phyloP scores from a whole-genome alignment of 1,139 yeast genomes.

The Candida tetrigidarum region DNA sequence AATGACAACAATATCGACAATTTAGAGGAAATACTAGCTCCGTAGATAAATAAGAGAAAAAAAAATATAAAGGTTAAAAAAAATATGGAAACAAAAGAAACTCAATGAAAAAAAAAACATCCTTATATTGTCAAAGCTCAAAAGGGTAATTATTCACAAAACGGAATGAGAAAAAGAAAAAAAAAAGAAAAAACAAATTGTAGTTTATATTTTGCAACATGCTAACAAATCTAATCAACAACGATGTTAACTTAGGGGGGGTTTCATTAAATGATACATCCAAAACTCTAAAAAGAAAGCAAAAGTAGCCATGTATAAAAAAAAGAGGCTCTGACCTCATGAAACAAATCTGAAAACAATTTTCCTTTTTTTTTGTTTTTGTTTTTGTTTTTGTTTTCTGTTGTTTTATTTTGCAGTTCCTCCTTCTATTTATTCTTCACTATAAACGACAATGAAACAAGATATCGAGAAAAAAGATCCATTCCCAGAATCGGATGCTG shows the following conservation, averaged over 20 bases:
- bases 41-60: neutral
- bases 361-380: neutral
- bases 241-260: too few relatives aligned
- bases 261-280: neutral
- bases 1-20: neutral
- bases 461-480: slow-evolving; percentile 1
- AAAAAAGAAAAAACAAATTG: neutral
- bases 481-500: slow-evolving; percentile 3
- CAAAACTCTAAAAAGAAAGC: neutral
- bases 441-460: neutral
- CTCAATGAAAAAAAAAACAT: too few relatives aligned
- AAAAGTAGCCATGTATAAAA: neutral
- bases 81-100: too few relatives aligned
- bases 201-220: neutral
- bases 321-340: too few relatives aligned
- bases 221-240: too few relatives aligned
- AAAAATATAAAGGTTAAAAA: too few relatives aligned
- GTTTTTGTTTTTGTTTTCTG: too few relatives aligned
- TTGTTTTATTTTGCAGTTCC: too few relatives aligned
- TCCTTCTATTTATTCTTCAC: neutral
- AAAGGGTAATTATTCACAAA: neutral
- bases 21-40: neutral
- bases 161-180: neutral
- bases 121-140: slow-evolving; percentile 1
- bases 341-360: slow-evolving; percentile 4